Base-by-base conservation (phyloP, 208 protist species). In the Eutreptiella sp. region DNA sequence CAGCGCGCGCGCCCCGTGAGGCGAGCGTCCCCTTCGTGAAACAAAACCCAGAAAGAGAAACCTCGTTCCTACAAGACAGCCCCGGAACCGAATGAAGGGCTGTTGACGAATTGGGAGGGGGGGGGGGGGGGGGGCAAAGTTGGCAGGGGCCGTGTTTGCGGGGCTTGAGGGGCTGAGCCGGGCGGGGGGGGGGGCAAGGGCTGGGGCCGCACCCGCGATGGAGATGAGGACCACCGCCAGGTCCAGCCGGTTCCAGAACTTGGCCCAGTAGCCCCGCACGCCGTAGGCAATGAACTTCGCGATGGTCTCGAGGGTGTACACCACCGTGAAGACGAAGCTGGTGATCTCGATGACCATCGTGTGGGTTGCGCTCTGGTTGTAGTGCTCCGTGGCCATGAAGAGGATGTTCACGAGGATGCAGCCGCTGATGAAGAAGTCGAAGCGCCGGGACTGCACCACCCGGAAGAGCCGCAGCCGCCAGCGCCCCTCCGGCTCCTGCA, bases 171-270 rank as follows among this genome's bases (percentile, higher is more conserved):
- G n/a, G n/a, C n/a, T n/a, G n/a, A n/a, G n/a, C n/a, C n/a, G n/a
- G n/a, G n/a, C n/a, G n/a, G n/a, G n/a, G n/a, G n/a, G n/a, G n/a
- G n/a, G n/a, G n/a, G n/a, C n/a, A n/a, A n/a, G n/a, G n/a, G 36
- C 36, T 41, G 16, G 36, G 16, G 36, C 36, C 16, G 36, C 16
- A 16, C 16, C 11, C 53, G 3, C 4, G n/a, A 68, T n/a, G n/a
- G 48, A 63, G 27, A 68, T 19, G 39, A 66, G 31, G 19, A 70
- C 64, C 3, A 70, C 11, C 9, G 62, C 38, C 33, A 64, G 54
- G 31, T 70, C 64, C 31, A 70, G 68, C 19, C 41, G 9, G 47
- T 70, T 70, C 64, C 64, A 70, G 7, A 7, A 4, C n/a, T 57
- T 14, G 3, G 2, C 3, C 4, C 50, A 70, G 35, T 70, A 70